Base-by-base conservation (phyloP, 106 monocot species). In the Dendrobium chrysotoxum region DNA sequence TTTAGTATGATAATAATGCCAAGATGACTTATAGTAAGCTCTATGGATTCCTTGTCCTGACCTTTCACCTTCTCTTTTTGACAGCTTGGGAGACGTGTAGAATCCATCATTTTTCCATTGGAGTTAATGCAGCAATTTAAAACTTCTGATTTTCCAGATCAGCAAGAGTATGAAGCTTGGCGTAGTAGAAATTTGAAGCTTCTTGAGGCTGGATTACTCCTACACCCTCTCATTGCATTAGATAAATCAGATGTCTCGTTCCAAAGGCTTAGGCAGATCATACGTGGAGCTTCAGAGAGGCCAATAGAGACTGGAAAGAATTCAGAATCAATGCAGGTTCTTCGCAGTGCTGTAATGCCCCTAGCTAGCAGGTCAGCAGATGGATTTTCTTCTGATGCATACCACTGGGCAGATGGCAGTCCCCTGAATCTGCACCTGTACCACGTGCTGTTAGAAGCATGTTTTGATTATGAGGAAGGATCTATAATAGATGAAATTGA, bases 111-210 rank as follows among this genome's bases (percentile, higher is more conserved):
- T 50, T 77, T 93, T 55, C 92, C 92, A 42, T 44, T 98, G 54
- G 98, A 98, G 71, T 85, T 98, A 41, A 57, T 98, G n/a, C 98
- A 98, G 68, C 98, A 98, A 79, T 95, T 98, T 81, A 98, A 95
- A 78, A 77, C 88, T 80, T 91, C 98, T 77, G 98, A 98, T 85
- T 95, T 98, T 76, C 83, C 88, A 30, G 89, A 92, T 77, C 91
- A 84, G 31, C 85, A 92, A 77, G 92, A 95, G 64, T 95, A 89
- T 81, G 88, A 89, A 77, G 75, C 88, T 28, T 98, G 95, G 95
- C 83, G 82, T 28, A 70, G 18, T 58, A 88, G 98, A 80, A 91
- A 92, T 80, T 77, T 98, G 44, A 98, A 89, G 81, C 44, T 98
- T 78, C 95, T 98, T 77, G 95, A 98, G 65, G 89, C 86, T 79